Evolutionary conservation across 371 early-diverging fungal genomes (phyloP), one percentile per base, ranked within the genome.

Genomic region (Mortierella sp.): DNA sequence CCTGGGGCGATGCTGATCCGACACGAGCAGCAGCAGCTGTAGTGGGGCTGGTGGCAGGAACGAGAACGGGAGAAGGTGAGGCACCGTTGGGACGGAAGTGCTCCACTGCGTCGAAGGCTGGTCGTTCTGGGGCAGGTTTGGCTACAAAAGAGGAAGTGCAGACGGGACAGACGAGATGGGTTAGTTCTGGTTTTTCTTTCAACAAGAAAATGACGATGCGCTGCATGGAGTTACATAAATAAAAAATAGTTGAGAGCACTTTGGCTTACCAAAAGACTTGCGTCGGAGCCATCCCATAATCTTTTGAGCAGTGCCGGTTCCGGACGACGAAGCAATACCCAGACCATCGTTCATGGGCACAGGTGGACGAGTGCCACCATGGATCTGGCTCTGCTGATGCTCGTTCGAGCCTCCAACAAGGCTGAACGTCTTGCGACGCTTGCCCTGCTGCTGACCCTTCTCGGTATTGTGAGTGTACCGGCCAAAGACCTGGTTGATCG

Each of bases 211-310:
- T 59, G 59, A 59, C 34, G 59, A 31, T 31, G 16, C 26, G 16
- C 14, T 59, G 59, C 59, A 59, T 31, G 31, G 13, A 11, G 48
- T 13, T 46, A 13, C 13, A 46, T 5, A 54, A 48, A 43, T 55
- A 31, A 43, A 43, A 78, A 21, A 69, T 13, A 31, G 54, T 59
- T 46, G 71, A 77, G 69, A 73, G 70, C 50, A 73, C 48, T 10
- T 40, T 74, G 19, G 19, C 89, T 87, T 92, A 91, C 93, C 90
- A 69, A 90, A 70, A 6, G 94, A 93, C 72, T 93, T 93, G 84
- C 92, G 91, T 59, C 93, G 91, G 72, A 94, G 88, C 94, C 94
- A 94, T 71, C 93, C 93, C 89, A 94, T 92, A 31, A 94, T 86
- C 80, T 94, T 93, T 71, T 92, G 93, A 34, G 93, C 94, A 13